Evolutionary conservation across 495 filamentous ascomycete genomes (phyloP).

Genomic region (Daldinia concentrica): DNA sequence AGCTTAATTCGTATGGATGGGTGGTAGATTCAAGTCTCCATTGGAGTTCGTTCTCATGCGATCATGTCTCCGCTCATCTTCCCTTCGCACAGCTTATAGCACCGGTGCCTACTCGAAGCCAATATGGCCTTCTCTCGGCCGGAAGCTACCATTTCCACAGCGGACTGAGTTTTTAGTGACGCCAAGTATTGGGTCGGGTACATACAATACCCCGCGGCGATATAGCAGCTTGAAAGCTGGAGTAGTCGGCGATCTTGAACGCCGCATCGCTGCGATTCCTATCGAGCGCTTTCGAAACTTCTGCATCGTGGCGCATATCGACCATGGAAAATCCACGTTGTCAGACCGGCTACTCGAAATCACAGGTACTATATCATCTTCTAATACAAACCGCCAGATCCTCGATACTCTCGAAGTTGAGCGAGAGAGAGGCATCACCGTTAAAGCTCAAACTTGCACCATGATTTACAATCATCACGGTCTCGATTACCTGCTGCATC

Average conservation of each 20-base stretch:
- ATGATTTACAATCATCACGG: constrained; percentile 93
- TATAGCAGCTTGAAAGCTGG: constrained; percentile 37
- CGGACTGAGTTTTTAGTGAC: constrained; percentile 29
- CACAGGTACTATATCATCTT: constrained; percentile 85
- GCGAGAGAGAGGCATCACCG: constrained; percentile 93
- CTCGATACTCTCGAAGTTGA: constrained; percentile 98
- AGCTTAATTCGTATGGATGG: constrained; percentile 45
- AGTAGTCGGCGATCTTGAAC: constrained; percentile 68
- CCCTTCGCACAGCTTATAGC: constrained; percentile 52
- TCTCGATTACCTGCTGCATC: constrained; percentile 89
- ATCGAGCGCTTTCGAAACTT: constrained; percentile 94
- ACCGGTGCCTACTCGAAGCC: constrained; percentile 29
- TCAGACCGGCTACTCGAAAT: constrained; percentile 91
- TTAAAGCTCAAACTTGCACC: constrained; percentile 97
- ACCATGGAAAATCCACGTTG: constrained; percentile 97
- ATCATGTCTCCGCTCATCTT: constrained; percentile 51
- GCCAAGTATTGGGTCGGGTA: too few species aligned
- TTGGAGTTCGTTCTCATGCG: constrained; percentile 45
- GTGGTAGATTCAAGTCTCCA: constrained; percentile 33
- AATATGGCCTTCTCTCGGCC: constrained; percentile 15
- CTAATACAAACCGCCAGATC: constrained; percentile 91
- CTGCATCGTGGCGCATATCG: constrained; percentile 98
- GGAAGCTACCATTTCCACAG: neutral
- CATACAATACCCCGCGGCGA: neutral
- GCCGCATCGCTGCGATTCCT: constrained; percentile 85